Conservation (phyloP, 352 stramenopile species). For the Phytophthora fragariae region DNA sequence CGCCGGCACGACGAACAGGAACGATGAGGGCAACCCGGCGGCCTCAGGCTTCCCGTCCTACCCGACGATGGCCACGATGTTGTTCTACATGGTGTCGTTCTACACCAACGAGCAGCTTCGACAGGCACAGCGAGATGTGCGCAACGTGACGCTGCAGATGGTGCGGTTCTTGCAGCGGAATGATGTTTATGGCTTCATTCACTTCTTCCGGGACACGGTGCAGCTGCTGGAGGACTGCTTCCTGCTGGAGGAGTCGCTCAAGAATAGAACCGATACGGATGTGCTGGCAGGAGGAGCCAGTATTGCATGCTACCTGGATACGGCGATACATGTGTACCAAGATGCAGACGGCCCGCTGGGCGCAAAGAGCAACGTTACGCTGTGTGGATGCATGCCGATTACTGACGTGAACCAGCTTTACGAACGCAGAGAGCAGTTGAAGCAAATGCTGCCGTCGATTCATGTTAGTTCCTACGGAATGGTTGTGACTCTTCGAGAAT, state of each 20-base stretch:
- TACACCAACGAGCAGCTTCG: conserved; percentile 54
- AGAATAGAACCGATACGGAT: conserved; percentile 35
- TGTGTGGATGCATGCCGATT: conserved; percentile 63
- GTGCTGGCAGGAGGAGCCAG: conserved; percentile 28
- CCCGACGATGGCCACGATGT: conserved; percentile 62
- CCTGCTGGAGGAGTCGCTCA: conserved; percentile 59
- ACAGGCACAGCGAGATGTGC: conserved; percentile 51
- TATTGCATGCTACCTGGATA: conserved; percentile 63
- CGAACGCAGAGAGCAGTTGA: conserved; percentile 54
- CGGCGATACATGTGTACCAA: conserved; percentile 72
- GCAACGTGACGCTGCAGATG: conserved; percentile 62
- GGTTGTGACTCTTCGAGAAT: conserved; percentile 47
- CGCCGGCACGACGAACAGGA: not conserved
- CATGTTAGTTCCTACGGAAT: conserved; percentile 48
- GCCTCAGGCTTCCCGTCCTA: conserved; percentile 48
- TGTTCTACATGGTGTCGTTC: conserved; percentile 82
- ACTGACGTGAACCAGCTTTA: conserved; percentile 33
- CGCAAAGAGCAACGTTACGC: conserved; percentile 33
- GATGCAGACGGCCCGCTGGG: conserved; percentile 60
- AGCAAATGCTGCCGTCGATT: conserved; percentile 57
- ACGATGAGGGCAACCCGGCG: conserved; percentile 1
- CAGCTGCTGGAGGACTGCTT: conserved; percentile 63
- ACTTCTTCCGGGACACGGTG: conserved; percentile 71
- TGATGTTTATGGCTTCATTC: conserved; percentile 66
- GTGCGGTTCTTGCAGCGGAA: conserved; percentile 59